Evolutionary conservation across 2,329 filamentous ascomycete genomes (phyloP), one percentile per base, ranked within the genome.

Genomic region (Macroventuria anomochaeta): DNA sequence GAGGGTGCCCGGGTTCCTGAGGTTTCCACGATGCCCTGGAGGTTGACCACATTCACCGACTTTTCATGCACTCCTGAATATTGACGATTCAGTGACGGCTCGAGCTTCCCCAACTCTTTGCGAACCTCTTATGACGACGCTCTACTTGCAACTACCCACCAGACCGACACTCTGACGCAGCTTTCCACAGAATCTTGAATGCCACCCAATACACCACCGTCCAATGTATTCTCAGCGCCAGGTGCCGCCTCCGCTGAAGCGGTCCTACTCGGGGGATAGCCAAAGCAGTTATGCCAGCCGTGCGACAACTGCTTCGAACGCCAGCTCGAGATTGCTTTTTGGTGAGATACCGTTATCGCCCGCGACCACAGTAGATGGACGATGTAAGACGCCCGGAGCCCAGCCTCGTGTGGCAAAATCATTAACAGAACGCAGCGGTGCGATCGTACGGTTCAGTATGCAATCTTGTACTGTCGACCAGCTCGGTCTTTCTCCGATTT

Each of bases 311-410:
- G 65, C 65, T 41, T 75, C 70, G 57, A 70, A 68, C 46, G 58
- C 71, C 36, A 75, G 70, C 62, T 74, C 71, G 13, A 74, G 69
- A 71, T 67, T 79, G 49, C 66, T 81, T 56, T 81, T 81, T 70
- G 79, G 79, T 56, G 79, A 81, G 61, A 80, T 81, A 53, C 77
- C 79, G 56, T 71, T 74, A 53, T 75, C 74, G 38, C 76, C 76
- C 58, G 70, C 69, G 49, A 72, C 70, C 15, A 72, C 67, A 2
- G 61, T 68, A 36, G 68, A 70, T 57, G 70, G 69, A 58, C 59
- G 68, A 73, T 73, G 72, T 74, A 69, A 73, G 70, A 61, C 43
- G 29, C 36, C 46, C 28, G 39, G 50, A 46, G 39, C 31, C 17
- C 33, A 44, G 33, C 31, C 23, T 58, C 12, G 32, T 55, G 49